These are phyloP conservation scores for Schizosaccharomyces versatilis DNA, from an alignment of 1,139 yeast species.

Conservation along the genomic window DNA sequence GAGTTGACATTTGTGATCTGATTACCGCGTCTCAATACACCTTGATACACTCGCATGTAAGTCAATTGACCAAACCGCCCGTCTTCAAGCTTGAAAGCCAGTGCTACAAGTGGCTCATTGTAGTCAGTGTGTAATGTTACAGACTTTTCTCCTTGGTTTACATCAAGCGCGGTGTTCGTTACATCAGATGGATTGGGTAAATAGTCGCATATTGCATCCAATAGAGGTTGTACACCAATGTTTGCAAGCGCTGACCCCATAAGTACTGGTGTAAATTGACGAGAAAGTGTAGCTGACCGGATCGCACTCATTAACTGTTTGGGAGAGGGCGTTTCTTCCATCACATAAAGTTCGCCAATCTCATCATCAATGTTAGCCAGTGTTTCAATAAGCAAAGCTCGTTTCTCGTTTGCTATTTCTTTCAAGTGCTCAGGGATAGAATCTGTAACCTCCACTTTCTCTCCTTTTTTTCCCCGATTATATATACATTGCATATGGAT, in stretches of 20 bases:
- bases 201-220: constrained; percentile 89
- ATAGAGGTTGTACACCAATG: constrained; percentile 80
- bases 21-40: constrained; percentile 73
- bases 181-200: constrained; percentile 89
- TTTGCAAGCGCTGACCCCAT: constrained; percentile 98
- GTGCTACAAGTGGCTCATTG: constrained; percentile 68
- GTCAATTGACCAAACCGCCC: constrained; percentile 95
- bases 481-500: constrained; percentile 69
- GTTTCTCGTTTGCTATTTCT: constrained; percentile 62
- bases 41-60: constrained; percentile 90
- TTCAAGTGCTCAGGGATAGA: constrained; percentile 48
- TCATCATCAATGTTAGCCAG: constrained; percentile 95
- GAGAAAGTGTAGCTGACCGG: constrained; percentile 87
- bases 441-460: constrained; percentile 35
- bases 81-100: constrained; percentile 94
- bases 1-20: constrained; percentile 75
- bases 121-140: constrained; percentile 57
- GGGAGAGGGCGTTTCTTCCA: constrained; percentile 67
- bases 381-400: constrained; percentile 67
- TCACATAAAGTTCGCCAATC: constrained; percentile 78
- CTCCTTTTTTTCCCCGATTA: constrained; percentile 88
- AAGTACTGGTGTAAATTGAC: constrained; percentile 90
- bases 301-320: constrained; percentile 73
- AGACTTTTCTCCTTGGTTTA: constrained; percentile 44
- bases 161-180: constrained; percentile 69